phyloP scores from a whole-genome alignment of 1,139 yeast species.

The Candida smagusa region DNA sequence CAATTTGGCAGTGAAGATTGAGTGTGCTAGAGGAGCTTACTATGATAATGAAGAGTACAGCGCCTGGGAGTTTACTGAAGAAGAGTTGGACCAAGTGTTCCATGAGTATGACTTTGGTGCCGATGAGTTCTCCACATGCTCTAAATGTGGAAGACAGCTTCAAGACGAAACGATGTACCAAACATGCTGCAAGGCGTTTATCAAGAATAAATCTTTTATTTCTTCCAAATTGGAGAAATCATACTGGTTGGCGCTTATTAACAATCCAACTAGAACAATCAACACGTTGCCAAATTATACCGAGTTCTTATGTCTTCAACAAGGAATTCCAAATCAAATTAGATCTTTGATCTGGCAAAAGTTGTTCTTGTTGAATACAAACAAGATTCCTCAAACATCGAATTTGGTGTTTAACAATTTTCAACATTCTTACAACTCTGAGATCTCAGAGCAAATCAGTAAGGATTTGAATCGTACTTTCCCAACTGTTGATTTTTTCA shows the following conservation, averaged over 20 bases:
- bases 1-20: constrained; percentile 34
- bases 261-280: constrained; percentile 44
- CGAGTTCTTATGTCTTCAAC: constrained; percentile 37
- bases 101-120: constrained; percentile 22
- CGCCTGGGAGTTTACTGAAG: constrained; percentile 11
- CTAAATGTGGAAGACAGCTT: constrained; percentile 24
- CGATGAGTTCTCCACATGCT: constrained; percentile 39
- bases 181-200: constrained; percentile 20
- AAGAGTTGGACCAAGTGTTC: constrained; percentile 16
- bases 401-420: constrained; percentile 36
- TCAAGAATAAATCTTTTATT: constrained; percentile 15
- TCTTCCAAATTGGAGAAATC: constrained; percentile 32
- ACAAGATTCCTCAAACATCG: constrained; percentile 36
- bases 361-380: constrained; percentile 28
- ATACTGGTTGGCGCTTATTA: constrained; percentile 46
- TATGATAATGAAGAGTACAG: constrained; percentile 7
- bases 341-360: constrained; percentile 38
- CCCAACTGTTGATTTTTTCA: constrained; percentile 54
- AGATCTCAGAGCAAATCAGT: constrained; percentile 50
- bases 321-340: constrained; percentile 40
- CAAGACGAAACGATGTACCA: constrained; percentile 12
- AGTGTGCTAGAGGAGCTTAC: constrained; percentile 19
- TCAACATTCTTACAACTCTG: constrained; percentile 42
- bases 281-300: constrained; percentile 48
- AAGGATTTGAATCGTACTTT: constrained; percentile 65